phyloP scores from a whole-genome alignment of 306 rosid genomes.

The Notholithocarpus densiflorus region DNA sequence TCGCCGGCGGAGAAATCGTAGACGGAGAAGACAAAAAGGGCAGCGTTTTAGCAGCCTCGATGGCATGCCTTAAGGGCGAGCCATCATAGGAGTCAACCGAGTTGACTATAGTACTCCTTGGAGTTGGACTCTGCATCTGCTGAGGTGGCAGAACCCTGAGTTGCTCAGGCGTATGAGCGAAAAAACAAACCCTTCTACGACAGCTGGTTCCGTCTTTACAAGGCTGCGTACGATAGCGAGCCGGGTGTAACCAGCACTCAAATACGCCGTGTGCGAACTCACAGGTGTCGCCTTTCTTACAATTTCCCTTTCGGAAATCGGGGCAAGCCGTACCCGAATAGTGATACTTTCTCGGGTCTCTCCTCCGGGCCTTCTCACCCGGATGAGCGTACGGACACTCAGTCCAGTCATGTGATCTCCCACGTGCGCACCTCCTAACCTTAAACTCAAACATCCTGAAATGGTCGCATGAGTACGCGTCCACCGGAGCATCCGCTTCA shows the following conservation, averaged over 20 bases:
- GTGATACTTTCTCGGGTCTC: constrained; percentile 84
- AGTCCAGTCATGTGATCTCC: constrained; percentile 97
- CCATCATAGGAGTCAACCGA: constrained; percentile 67
- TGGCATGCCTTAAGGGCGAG: constrained; percentile 53
- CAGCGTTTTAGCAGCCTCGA: constrained; percentile 34
- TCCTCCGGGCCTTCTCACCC: constrained; percentile 97
- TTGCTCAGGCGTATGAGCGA: constrained; percentile 94
- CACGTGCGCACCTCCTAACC: constrained; percentile 81
- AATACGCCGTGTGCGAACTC: constrained; percentile 95
- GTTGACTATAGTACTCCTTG: constrained; percentile 43
- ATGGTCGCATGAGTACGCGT: constrained; percentile 89
- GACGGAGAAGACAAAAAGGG: constrained; percentile 50
- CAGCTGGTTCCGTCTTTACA: constrained; percentile 91
- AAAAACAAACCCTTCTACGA: constrained; percentile 80
- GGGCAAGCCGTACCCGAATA: constrained; percentile 95
- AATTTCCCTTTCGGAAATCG: constrained; percentile 81
- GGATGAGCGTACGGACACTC: constrained; percentile 99
- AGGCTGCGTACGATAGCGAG: constrained; percentile 95
- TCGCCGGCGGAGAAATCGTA: constrained; percentile 49
- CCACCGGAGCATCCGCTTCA: constrained; percentile 63
- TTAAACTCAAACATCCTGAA: constrained; percentile 95
- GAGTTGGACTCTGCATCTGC: constrained; percentile 32
- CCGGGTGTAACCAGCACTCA: constrained; percentile 98
- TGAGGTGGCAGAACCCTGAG: constrained; percentile 57
- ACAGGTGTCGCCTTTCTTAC: constrained; percentile 76